Percentiles rank a stretch among this genome's conserved stretches.
These are phyloP conservation scores for Fomitopsis palustris DNA, from an alignment of 1,284 basidiomycete genomes.

Conservation along the genomic window DNA sequence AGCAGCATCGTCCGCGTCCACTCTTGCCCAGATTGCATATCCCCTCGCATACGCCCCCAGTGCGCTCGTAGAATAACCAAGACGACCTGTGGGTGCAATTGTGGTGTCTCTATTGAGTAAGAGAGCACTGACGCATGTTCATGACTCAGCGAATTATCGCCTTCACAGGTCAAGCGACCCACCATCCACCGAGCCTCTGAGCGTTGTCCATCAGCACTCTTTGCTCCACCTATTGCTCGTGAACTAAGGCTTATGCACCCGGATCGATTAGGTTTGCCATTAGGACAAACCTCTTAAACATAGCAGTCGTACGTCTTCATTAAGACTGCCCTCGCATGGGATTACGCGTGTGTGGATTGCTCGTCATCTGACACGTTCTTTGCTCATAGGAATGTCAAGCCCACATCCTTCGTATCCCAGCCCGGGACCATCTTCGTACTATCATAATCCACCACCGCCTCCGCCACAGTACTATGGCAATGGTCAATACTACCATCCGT, in stretches of 20 bases:
- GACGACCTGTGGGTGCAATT: not conserved
- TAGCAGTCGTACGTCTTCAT: not conserved
- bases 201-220: not conserved
- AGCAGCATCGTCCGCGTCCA: not conserved
- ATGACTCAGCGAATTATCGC: not conserved
- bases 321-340: slow-evolving; percentile 1
- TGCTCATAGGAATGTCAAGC: slow-evolving; percentile 25
- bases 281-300: not conserved
- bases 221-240: not conserved
- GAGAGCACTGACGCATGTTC: not conserved
- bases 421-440: slow-evolving; percentile 31
- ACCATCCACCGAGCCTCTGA: not conserved
- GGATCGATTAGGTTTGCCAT: slow-evolving; percentile 1
- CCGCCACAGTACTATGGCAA: slow-evolving; percentile 23
- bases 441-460: slow-evolving; percentile 19
- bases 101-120: too few species aligned
- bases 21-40: not conserved
- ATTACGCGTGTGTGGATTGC: slow-evolving; percentile 5
- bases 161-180: not conserved
- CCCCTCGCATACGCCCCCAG: not conserved
- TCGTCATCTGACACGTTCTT: slow-evolving; percentile 3
- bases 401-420: slow-evolving; percentile 31
- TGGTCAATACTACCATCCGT: slow-evolving; percentile 29
- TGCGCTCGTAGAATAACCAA: not conserved
- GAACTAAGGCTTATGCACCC: not conserved